These are phyloP conservation scores for Arthrobotrys iridis DNA, from an alignment of 2,329 filamentous ascomycete species.

Conservation along the genomic window DNA sequence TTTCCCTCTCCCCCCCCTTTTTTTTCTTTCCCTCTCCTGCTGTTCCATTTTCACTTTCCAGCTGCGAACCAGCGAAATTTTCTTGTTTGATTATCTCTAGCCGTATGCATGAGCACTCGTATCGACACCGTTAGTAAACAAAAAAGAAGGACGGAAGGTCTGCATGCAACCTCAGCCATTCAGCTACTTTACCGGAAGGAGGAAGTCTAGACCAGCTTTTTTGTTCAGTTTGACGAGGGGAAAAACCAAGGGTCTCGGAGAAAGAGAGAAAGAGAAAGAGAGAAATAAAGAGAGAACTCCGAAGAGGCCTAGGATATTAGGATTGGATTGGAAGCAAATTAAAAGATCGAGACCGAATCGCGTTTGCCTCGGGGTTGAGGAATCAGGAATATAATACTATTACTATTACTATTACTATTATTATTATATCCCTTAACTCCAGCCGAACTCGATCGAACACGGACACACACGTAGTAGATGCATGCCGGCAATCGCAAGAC, in stretches of 20 bases:
- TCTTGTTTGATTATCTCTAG: conserved; percentile 1
- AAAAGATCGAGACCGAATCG: too few relatives aligned
- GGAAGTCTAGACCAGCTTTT: neutral
- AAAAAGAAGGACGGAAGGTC: too few relatives aligned
- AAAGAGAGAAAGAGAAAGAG: neutral
- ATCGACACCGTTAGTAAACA: conserved; percentile 10
- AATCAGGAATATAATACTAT: neutral
- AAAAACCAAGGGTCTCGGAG: neutral
- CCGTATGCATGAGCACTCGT: neutral
- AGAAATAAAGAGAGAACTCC: too few relatives aligned
- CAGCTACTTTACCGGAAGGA: too few relatives aligned
- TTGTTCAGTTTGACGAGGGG: neutral
- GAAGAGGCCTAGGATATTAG: too few relatives aligned
- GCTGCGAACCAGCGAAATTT: neutral
- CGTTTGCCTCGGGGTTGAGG: neutral
- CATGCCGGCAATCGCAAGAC: neutral
- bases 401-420: neutral
- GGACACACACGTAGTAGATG: neutral
- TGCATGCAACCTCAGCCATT: conserved; percentile 13
- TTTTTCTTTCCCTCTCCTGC: neutral
- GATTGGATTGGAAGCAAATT: too few relatives aligned
- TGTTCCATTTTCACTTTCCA: conserved; percentile 4
- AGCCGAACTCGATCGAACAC: neutral
- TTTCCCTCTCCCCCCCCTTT: neutral
- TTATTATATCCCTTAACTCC: conserved; percentile 50